These are phyloP conservation scores for Nannizzia gypsea DNA, from an alignment of 2,329 filamentous ascomycete species.

Conservation along the genomic window DNA sequence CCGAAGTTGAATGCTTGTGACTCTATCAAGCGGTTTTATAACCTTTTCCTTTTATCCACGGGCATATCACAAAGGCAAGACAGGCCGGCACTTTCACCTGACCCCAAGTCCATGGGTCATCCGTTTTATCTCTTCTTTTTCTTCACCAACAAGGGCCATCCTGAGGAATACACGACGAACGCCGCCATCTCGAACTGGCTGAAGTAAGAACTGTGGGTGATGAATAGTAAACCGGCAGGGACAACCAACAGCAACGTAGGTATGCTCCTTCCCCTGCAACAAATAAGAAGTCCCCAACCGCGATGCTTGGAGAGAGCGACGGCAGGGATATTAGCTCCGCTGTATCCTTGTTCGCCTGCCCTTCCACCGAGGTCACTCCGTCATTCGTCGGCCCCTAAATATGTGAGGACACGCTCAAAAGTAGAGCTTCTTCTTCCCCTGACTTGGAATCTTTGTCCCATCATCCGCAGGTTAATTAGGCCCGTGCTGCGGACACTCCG, in stretches of 20 bases:
- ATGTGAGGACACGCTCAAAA: background rate
- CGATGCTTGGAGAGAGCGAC: background rate
- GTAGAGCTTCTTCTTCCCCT: background rate
- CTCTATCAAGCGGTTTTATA: background rate
- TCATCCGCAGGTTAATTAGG: background rate
- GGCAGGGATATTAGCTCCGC: background rate
- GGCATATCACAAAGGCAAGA: background rate
- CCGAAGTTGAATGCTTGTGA: background rate
- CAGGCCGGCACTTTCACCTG: background rate
- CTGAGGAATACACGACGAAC: background rate
- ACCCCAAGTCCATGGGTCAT: background rate
- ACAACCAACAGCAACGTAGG: background rate
- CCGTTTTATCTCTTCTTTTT: background rate
- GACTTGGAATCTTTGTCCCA: background rate
- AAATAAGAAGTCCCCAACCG: background rate
- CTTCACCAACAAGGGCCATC: background rate
- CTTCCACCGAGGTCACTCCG: background rate
- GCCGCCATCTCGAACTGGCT: background rate
- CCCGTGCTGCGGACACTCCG: background rate
- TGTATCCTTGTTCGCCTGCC: background rate
- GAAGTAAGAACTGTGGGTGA: background rate
- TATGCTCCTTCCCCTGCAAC: background rate
- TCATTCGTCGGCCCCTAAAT: background rate
- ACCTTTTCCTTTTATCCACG: background rate
- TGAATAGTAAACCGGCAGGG: background rate